Percentiles rank a stretch among this genome's conserved stretches.
Conservation (phyloP, 176 grass and related monocot species). For the Bonia amplexicaulis region DNA sequence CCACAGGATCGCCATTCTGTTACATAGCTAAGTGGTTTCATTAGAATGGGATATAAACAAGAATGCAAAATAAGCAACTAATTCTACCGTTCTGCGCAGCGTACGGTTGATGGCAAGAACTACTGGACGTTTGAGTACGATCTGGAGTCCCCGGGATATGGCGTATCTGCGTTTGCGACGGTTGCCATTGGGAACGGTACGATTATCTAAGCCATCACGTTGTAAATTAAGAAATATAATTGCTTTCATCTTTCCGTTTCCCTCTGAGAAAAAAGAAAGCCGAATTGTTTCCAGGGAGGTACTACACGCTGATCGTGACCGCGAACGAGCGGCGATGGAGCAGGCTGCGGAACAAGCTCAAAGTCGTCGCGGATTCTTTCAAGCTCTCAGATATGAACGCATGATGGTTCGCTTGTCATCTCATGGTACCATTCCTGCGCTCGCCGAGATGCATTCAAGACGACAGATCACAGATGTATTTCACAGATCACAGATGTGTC, state of each 20-base stretch:
- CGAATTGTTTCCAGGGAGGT: constrained; percentile 37
- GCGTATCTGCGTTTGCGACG: constrained; percentile 75
- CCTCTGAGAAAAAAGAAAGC: not conserved
- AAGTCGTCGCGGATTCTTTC: constrained; percentile 88
- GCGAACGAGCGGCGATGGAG: constrained; percentile 88
- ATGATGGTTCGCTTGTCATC: not conserved
- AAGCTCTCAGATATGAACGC: constrained; percentile 48
- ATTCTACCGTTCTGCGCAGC: constrained; percentile 30
- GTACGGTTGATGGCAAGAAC: constrained; percentile 83
- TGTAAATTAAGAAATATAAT: not conserved
- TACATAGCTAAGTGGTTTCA: not conserved
- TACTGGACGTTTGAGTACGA: constrained; percentile 99
- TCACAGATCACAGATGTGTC: not conserved
- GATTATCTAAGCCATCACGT: no score
- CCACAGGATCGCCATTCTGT: not conserved
- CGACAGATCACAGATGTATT: not conserved
- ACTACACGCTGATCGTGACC: constrained; percentile 84
- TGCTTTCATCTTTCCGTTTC: not conserved
- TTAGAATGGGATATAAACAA: not conserved
- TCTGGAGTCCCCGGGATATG: constrained; percentile 60
- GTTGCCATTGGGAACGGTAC: constrained; percentile 83
- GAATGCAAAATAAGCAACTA: not conserved
- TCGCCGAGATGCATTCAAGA: not conserved
- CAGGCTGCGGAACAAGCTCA: constrained; percentile 70
- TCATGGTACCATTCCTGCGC: not conserved